phyloP scores from a whole-genome alignment of 2,329 filamentous ascomycete species.

The Xylaria sp. region DNA sequence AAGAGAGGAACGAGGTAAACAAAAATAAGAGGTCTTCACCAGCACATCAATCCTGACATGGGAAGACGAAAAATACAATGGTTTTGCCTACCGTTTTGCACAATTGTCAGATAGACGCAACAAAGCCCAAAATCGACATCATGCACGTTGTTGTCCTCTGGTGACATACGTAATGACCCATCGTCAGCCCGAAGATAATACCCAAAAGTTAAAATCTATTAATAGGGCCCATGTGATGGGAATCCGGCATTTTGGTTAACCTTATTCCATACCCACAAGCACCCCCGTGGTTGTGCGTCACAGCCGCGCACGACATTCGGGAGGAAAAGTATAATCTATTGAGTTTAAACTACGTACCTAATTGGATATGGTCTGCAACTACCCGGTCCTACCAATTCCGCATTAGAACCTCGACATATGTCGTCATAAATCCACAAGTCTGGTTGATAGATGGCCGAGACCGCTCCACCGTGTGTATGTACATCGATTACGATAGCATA shows the following conservation, averaged over 20 bases:
- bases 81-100: background rate
- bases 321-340: background rate
- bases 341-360: background rate
- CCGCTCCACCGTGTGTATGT: background rate
- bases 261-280: background rate
- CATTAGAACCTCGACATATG: background rate
- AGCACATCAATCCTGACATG: background rate
- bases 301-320: too few species aligned
- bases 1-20: background rate
- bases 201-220: background rate
- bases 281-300: background rate
- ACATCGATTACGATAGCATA: constrained; percentile 1
- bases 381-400: background rate
- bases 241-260: background rate
- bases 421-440: background rate
- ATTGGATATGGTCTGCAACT: background rate
- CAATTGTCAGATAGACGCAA: background rate
- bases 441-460: background rate
- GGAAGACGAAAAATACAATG: background rate
- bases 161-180: background rate
- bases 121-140: background rate
- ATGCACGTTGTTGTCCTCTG: background rate
- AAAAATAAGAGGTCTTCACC: background rate
- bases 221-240: background rate
- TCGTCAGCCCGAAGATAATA: background rate